Base-by-base conservation (phyloP, 345 rosid genomes). In the Syzygium jambos region DNA sequence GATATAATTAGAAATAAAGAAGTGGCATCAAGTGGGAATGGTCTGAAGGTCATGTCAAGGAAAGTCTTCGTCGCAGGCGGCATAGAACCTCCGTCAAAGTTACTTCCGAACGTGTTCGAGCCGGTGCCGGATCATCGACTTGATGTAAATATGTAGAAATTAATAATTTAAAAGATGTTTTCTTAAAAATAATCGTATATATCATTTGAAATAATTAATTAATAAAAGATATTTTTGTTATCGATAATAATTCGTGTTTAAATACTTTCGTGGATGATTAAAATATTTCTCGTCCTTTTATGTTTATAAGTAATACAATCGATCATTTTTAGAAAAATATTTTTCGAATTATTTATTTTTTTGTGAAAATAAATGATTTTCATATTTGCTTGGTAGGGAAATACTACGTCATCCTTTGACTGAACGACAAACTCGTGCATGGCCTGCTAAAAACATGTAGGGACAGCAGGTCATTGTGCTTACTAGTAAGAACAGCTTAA, bases 191-290 rank as follows among this genome's bases (percentile, higher is more conserved):
- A 0, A 25, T 57, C 2, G 21, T 57, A 10, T 57, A 25, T 57
- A 57, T 56, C 0, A 0, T 7, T 11, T 0, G 0, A 25, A 25
- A 57, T 57, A 25, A 57, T 5, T 10, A 25, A 0, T 57, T 10
- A 57, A 57, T 57, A 0, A 57, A 57, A 57, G 0, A 2, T 11
- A 10, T 25, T 11, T 11, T 25, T 14, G 5, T 57, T 0, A 25
- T 4, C 0, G 0, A 57, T 9, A 57, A 57, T 0, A 25, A 25
- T 57, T 25, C 25, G 22, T 22, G n/a, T 56, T 11, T 56, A 56
- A 56, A 56, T 22, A 22, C 9, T 22, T 56, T 56, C 0, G 2
- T 56, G 61, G 11, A 12, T 0, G 14, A 5, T 57, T 10, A 57
- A 57, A 25, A 4, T 57, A 25, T 4, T 57, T 57, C 3, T 57